Evolutionary conservation across 768 basidiomycete species (phyloP).

Genomic region (Mycena rebaudengoi): DNA sequence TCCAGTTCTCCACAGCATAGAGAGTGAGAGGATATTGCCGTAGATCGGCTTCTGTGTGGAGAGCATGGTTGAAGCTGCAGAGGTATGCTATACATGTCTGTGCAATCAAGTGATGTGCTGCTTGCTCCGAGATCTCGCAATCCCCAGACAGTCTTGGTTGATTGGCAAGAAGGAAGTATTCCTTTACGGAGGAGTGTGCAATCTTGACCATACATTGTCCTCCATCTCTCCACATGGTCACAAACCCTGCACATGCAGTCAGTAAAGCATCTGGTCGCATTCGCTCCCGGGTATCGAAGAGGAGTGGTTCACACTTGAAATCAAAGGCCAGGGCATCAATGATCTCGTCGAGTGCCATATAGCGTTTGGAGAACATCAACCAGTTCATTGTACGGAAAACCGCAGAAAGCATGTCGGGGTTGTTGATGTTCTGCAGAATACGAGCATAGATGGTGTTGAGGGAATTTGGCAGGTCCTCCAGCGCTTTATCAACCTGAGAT

Average conservation of each 20-base stretch:
- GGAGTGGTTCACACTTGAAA: background rate
- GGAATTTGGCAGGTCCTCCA: slow-evolving; percentile 23
- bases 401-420: slow-evolving; percentile 15
- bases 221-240: background rate
- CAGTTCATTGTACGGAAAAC: slow-evolving; percentile 29
- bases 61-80: background rate
- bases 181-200: background rate
- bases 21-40: background rate
- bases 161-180: background rate
- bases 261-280: background rate
- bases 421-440: slow-evolving; percentile 27
- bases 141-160: background rate
- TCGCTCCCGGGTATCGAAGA: slow-evolving; percentile 7
- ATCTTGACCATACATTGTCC: background rate
- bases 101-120: background rate
- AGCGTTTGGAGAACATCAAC: slow-evolving; percentile 21
- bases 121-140: background rate
- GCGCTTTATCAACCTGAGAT: slow-evolving; percentile 17
- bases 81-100: slow-evolving; percentile 2
- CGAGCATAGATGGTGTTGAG: slow-evolving; percentile 30
- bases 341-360: slow-evolving; percentile 29
- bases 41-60: background rate
- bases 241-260: background rate
- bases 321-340: slow-evolving; percentile 32
- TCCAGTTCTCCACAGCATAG: background rate